Conservation (phyloP, 495 filamentous ascomycete species). For the Daldinia bambusicola region DNA sequence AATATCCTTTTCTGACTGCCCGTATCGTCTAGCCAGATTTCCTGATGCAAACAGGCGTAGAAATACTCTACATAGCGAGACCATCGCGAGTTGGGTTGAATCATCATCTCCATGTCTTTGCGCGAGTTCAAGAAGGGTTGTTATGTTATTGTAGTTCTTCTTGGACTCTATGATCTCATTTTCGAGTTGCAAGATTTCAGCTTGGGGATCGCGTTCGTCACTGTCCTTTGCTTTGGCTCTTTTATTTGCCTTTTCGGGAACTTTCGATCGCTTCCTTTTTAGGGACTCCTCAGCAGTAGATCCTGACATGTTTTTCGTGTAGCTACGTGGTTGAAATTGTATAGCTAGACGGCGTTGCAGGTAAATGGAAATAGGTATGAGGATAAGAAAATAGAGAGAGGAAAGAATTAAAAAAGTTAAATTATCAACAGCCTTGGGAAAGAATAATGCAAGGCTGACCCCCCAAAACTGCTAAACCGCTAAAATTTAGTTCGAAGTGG, state of each 20-base stretch:
- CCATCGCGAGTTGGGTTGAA: slow-evolving; percentile 67
- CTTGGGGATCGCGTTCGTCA: slow-evolving; percentile 61
- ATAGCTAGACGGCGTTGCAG: neutral
- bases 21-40: slow-evolving; percentile 69
- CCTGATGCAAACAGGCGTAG: slow-evolving; percentile 82
- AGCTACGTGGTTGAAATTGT: neutral
- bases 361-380: neutral
- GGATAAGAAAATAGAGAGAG: neutral
- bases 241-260: slow-evolving; percentile 50
- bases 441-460: slow-evolving; percentile 42
- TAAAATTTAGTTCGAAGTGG: slow-evolving; percentile 24
- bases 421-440: slow-evolving; percentile 39
- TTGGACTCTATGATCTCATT: slow-evolving; percentile 81
- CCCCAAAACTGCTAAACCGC: neutral
- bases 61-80: slow-evolving; percentile 91
- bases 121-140: slow-evolving; percentile 71
- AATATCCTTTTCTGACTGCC: slow-evolving; percentile 74
- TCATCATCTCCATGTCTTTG: slow-evolving; percentile 52
- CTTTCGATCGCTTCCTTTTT: slow-evolving; percentile 59
- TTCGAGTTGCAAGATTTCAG: slow-evolving; percentile 75
- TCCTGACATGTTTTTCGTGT: slow-evolving; percentile 43
- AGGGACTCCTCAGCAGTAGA: slow-evolving; percentile 32
- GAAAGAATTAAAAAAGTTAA: slow-evolving; percentile 29
- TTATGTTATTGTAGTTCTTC: slow-evolving; percentile 93
- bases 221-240: slow-evolving; percentile 56